phyloP scores from a whole-genome alignment of 176 grass and related monocot species.

The Pharus latifolius region DNA sequence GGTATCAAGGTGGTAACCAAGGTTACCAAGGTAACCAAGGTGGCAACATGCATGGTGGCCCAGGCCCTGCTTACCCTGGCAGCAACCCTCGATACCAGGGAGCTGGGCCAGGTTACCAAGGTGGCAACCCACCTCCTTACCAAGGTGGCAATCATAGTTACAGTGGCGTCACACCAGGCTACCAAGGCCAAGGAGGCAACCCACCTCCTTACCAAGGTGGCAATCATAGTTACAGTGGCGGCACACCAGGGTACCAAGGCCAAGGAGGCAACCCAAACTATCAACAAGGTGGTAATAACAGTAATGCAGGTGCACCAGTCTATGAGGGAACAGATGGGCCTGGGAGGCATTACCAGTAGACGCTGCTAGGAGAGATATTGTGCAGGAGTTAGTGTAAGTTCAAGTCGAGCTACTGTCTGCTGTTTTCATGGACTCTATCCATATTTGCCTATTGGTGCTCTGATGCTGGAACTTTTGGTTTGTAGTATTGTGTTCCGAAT shows the following conservation, averaged over 20 bases:
- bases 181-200: background rate
- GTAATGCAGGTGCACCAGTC: background rate
- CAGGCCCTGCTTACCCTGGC: constrained; percentile 29
- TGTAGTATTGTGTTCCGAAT: background rate
- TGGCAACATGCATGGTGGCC: constrained; percentile 15
- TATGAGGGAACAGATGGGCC: constrained; percentile 25
- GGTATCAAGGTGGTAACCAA: constrained; percentile 25
- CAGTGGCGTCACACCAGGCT: background rate
- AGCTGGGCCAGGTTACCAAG: constrained; percentile 28
- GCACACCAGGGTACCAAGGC: constrained; percentile 4
- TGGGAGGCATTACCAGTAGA: constrained; percentile 21
- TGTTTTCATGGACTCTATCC: background rate
- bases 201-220: background rate
- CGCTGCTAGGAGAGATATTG: background rate
- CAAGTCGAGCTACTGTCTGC: background rate
- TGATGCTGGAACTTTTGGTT: background rate
- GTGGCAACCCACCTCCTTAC: constrained; percentile 11
- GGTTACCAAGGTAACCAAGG: constrained; percentile 40
- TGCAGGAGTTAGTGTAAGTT: constrained; percentile 4
- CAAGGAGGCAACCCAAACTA: background rate
- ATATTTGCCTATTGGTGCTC: background rate
- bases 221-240: background rate
- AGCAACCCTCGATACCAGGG: constrained; percentile 48
- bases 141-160: constrained; percentile 20
- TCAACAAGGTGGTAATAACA: constrained; percentile 1